Base-by-base conservation (phyloP, 2,329 filamentous ascomycete species). In the Diaporthe sp. region DNA sequence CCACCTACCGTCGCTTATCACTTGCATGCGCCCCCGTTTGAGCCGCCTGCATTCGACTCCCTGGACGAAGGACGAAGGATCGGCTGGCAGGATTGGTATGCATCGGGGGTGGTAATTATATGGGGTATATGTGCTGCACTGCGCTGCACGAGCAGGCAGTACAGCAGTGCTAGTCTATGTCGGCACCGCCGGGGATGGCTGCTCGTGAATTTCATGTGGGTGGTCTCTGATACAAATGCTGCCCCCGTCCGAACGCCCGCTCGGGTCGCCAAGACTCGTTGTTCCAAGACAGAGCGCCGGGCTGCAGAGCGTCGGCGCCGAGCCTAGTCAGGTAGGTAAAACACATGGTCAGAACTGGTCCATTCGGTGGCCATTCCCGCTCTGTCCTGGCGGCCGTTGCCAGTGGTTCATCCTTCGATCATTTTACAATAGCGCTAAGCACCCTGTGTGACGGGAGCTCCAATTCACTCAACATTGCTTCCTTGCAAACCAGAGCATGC, bases 201-300 rank as follows among this genome's bases (percentile, higher is more conserved):
- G 60, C 37, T 19, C 39, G 39, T 44, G 60, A 31, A 65, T 13
- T 12, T 46, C 17, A 25, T 25, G 17, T 13, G 25, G 37, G 25
- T 22, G 17, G 22, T 65, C 28, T 46, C 42, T 46, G 61, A 65
- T 34, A 15, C 39, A n/a, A 6, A 17, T 46, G 8, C n/a, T 6
- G 19, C 25, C 42, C 60, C 61, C 42, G 61, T 65, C 61, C 61
- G 61, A 65, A 65, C 61, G 19, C 61, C 39, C 61, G 61, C 61
- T 65, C 61, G 61, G 60, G 61, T 31, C 61, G 42, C 61, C 61
- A 46, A n/a, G 34, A 46, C 39, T 31, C 3, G 12, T 62, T 19
- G 6, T 0, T 62, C n/a, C 58, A 28, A 28, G 37, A 44, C 37
- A 25, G 37, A 17, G 9, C n/a, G 25, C 37, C 44, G 46, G 44